Percentiles rank a stretch among this genome's conserved stretches.
Conservation (phyloP, 495 filamentous ascomycete genomes). For the Penicillium subrubescens region DNA sequence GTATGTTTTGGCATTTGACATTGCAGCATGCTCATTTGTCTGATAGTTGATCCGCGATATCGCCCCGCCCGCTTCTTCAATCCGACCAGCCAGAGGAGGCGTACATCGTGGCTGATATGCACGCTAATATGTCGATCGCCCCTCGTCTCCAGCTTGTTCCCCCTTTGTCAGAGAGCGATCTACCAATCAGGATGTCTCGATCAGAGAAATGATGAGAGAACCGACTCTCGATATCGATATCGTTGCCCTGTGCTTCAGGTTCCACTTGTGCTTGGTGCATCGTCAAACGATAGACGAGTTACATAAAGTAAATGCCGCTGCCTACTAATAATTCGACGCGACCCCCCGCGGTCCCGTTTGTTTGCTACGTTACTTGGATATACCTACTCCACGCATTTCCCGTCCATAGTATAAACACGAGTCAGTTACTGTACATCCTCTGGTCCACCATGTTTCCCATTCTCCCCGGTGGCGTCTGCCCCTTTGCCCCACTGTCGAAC, state of each 20-base stretch:
- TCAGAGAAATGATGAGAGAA: too few relatives aligned
- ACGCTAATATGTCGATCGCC: neutral
- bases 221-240: neutral
- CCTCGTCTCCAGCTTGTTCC: neutral
- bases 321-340: neutral
- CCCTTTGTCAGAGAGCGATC: neutral
- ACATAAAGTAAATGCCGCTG: neutral
- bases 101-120: neutral
- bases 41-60: neutral
- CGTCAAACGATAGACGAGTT: neutral
- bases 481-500: slow-evolving; percentile 3
- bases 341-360: neutral
- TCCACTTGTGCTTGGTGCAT: neutral
- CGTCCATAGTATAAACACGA: neutral
- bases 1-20: neutral
- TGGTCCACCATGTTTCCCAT: slow-evolving; percentile 2
- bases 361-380: neutral
- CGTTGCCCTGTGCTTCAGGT: neutral
- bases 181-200: neutral
- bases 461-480: slow-evolving; percentile 8
- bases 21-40: neutral
- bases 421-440: neutral
- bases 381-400: neutral
- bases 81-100: neutral
- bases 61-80: neutral